phyloP scores from a whole-genome alignment of 2,329 filamentous ascomycete species.

The Xylariomycetidae sp. region DNA sequence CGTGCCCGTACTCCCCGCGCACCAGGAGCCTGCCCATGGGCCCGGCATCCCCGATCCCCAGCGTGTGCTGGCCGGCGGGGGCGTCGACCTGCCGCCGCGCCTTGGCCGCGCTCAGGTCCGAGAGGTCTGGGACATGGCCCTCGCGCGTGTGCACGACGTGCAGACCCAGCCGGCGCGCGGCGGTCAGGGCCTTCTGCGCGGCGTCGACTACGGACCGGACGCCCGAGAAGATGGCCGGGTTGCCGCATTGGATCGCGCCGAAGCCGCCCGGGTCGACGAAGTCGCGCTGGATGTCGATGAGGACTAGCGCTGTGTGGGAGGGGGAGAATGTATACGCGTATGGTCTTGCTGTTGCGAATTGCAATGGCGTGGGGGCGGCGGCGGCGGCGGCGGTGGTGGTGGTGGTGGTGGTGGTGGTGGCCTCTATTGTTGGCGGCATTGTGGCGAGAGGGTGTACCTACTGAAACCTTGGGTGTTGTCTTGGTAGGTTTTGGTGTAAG shows the following conservation, averaged over 20 bases:
- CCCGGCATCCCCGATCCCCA: constrained; percentile 47
- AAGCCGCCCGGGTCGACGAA: constrained; percentile 44
- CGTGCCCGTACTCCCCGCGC: no score
- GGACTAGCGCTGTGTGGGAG: constrained; percentile 42
- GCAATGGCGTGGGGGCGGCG: no score
- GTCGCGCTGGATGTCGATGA: constrained; percentile 54
- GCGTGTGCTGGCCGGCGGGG: constrained; percentile 32
- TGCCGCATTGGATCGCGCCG: constrained; percentile 41
- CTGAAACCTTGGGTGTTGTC: no score
- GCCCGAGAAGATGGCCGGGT: constrained; percentile 27
- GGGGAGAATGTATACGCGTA: constrained; percentile 32
- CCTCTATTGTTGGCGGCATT: no score
- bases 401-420: no score
- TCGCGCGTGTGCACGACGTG: constrained; percentile 47
- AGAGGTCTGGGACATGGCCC: constrained; percentile 47
- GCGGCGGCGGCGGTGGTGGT: no score
- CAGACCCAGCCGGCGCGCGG: constrained; percentile 35
- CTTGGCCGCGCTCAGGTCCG: constrained; percentile 48
- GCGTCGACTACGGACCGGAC: constrained; percentile 39
- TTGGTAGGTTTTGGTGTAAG: no score
- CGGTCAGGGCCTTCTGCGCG: constrained; percentile 33
- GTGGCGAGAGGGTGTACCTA: no score
- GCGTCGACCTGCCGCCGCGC: constrained; percentile 41
- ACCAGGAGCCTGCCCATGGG: constrained; percentile 49
- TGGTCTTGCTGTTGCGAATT: background rate